These are phyloP conservation scores for Solanum virginianum DNA, from an alignment of 257 asterid genomes.

Conservation along the genomic window DNA sequence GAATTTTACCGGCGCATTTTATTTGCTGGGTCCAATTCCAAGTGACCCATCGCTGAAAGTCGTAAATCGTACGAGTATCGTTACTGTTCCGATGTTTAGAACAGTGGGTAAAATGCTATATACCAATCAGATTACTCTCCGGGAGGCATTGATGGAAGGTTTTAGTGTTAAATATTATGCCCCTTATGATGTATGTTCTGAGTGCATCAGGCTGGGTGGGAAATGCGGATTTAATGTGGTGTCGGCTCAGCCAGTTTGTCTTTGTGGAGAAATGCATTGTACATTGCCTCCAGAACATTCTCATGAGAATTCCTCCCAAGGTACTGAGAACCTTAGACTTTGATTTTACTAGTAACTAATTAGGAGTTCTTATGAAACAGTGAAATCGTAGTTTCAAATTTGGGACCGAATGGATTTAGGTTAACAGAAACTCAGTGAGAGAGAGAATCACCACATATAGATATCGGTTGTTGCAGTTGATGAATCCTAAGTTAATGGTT, in stretches of 20 bases:
- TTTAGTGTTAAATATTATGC: slow-evolving; percentile 41
- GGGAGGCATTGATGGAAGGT: slow-evolving; percentile 40
- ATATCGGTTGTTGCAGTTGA: neutral
- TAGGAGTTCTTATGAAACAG: neutral
- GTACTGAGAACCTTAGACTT: neutral
- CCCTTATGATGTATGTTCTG: slow-evolving; percentile 31
- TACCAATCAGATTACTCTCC: slow-evolving; percentile 13
- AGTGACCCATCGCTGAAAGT: slow-evolving; percentile 23
- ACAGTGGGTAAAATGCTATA: slow-evolving; percentile 15
- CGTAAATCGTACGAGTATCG: slow-evolving; percentile 13
- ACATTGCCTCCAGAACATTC: slow-evolving; percentile 4
- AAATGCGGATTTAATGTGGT: slow-evolving; percentile 42
- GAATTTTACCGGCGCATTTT: slow-evolving; percentile 22
- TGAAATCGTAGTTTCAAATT: neutral
- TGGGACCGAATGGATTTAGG: neutral
- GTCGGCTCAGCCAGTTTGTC: slow-evolving; percentile 25
- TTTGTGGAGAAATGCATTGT: slow-evolving; percentile 40
- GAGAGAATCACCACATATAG: neutral
- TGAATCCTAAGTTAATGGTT: neutral
- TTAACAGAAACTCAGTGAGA: neutral
- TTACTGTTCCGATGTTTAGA: slow-evolving; percentile 27
- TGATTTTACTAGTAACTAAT: neutral
- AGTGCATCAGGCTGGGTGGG: slow-evolving; percentile 35
- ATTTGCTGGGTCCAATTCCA: slow-evolving; percentile 37
- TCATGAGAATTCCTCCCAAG: neutral